Conservation (phyloP, 1,139 yeast species). For the Tardiomyces blankii region DNA sequence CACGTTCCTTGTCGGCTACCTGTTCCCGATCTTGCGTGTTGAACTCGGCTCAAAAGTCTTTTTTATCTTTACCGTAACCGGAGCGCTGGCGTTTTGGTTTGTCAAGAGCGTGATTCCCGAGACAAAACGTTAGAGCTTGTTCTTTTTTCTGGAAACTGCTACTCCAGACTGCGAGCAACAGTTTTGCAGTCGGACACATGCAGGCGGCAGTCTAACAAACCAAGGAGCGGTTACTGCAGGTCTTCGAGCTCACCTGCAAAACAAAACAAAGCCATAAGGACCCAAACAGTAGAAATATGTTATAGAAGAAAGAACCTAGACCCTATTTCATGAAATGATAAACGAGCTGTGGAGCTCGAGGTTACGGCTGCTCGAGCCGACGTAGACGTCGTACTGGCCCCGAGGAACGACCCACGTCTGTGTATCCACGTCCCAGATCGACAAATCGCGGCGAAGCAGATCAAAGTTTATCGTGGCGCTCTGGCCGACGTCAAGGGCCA, state of each 20-base stretch:
- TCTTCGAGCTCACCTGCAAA: not conserved
- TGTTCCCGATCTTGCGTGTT: constrained; percentile 63
- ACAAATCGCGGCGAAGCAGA: constrained; percentile 43
- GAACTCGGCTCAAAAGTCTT: constrained; percentile 73
- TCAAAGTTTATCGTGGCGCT: constrained; percentile 33
- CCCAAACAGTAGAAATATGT: not conserved
- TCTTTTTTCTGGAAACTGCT: constrained; percentile 57
- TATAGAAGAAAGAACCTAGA: not conserved
- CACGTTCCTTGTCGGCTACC: constrained; percentile 68
- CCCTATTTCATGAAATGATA: constrained; percentile 5
- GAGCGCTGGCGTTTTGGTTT: constrained; percentile 39
- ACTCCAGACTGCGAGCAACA: constrained; percentile 34
- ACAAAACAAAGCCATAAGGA: not conserved
- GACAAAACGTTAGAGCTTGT: constrained; percentile 59
- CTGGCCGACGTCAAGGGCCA: constrained; percentile 35
- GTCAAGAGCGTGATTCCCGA: constrained; percentile 53
- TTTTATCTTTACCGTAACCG: constrained; percentile 52
- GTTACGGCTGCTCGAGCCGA: constrained; percentile 44
- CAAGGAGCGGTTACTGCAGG: not conserved
- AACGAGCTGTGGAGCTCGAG: constrained; percentile 34
- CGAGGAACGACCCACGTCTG: constrained; percentile 55
- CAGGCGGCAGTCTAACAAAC: not conserved
- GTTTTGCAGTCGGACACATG: no score
- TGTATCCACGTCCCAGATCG: constrained; percentile 46
- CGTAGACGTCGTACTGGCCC: constrained; percentile 45